Evolutionary conservation across 192 early-diverging fungal genomes (phyloP), one percentile per base, ranked within the genome.

Genomic region (Entophlyctis helioformis): DNA sequence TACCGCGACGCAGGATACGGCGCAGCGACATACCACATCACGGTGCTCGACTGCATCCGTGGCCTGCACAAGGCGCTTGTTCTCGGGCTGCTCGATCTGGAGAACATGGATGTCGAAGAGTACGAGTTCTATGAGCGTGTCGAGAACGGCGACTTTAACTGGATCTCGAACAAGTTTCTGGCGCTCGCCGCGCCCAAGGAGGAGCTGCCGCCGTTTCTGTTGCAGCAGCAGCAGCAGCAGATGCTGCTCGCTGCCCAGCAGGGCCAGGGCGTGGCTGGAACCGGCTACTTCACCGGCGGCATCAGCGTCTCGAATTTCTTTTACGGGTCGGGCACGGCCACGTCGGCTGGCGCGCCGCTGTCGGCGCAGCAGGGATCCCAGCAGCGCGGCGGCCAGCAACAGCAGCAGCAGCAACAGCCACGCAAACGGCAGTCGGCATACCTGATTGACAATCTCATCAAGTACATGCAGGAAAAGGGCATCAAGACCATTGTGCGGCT

Each of bases 1-100:
- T 85, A 74, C 61, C 66, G 83, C 10, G 83, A 85, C 44, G 83
- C 82, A 15, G 77, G 80, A 8, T 78, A 76, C 52, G 82, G 83
- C 2, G 63, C 75, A 0, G 67, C 74, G 0, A 79, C 78, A 0
- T 85, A 74, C 54, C 68, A 72, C 39, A 62, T 85, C 18, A 72
- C 77, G 3, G 72, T 84, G 26, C 55, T 70, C 18, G 81, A 85
- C 49, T 85, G 80, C 41, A 51, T 85, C 16, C 65, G 62, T 1
- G 83, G 83, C 10, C 57, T 85, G 2, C 52, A 64, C 46, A 79
- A 75, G 31, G 76, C 64, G 8, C 49, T 83, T 21, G 61, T 56
- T 10, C 32, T 68, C 12, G 81, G 83, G 2, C 52, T 85, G 3
- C 56, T 85, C 9, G 56, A 76, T 28, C 49, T 85, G 15, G 71